These are phyloP conservation scores for Arthrobotrys megalospora DNA, from an alignment of 2,329 filamentous ascomycete species.

Conservation along the genomic window DNA sequence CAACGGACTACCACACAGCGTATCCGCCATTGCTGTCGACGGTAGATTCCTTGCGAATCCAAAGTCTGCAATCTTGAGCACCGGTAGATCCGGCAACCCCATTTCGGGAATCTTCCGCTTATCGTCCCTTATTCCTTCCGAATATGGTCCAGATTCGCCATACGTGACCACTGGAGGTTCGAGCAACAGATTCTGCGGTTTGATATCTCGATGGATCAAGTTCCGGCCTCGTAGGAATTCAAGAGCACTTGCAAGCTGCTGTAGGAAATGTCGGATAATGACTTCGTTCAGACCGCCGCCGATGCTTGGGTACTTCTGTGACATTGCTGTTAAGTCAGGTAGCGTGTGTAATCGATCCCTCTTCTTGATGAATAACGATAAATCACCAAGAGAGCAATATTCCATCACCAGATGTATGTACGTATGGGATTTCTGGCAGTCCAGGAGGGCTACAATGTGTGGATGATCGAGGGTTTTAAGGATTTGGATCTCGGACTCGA, in stretches of 20 bases:
- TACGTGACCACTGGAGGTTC: conserved; percentile 77
- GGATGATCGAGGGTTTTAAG: conserved; percentile 94
- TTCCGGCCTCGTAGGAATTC: conserved; percentile 88
- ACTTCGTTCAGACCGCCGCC: conserved; percentile 95
- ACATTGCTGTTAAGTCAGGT: conserved; percentile 88
- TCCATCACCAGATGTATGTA: conserved; percentile 99
- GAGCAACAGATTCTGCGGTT: conserved; percentile 94
- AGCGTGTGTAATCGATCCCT: conserved; percentile 82
- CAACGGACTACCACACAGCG: conserved; percentile 92
- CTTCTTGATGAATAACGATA: conserved; percentile 97
- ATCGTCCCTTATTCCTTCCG: conserved; percentile 74
- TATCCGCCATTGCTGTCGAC: conserved; percentile 91
- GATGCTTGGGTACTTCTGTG: conserved; percentile 90
- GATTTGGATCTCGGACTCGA: conserved; percentile 95
- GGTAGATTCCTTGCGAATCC: conserved; percentile 96
- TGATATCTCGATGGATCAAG: conserved; percentile 96
- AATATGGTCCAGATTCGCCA: conserved; percentile 73
- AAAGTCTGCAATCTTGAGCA: conserved; percentile 98
- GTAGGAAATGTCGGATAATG: conserved; percentile 94
- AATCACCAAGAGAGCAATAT: conserved; percentile 94
- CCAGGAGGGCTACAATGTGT: conserved; percentile 95
- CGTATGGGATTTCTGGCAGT: conserved; percentile 87
- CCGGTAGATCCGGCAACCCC: conserved; percentile 86
- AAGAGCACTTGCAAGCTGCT: conserved; percentile 92
- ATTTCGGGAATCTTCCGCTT: conserved; percentile 81